A percentile compares a stretch with the other conserved stretches of the same genome.
Evolutionary conservation across 2,329 filamentous ascomycete genomes (phyloP).

Genomic region (Epichloe hybrida): DNA sequence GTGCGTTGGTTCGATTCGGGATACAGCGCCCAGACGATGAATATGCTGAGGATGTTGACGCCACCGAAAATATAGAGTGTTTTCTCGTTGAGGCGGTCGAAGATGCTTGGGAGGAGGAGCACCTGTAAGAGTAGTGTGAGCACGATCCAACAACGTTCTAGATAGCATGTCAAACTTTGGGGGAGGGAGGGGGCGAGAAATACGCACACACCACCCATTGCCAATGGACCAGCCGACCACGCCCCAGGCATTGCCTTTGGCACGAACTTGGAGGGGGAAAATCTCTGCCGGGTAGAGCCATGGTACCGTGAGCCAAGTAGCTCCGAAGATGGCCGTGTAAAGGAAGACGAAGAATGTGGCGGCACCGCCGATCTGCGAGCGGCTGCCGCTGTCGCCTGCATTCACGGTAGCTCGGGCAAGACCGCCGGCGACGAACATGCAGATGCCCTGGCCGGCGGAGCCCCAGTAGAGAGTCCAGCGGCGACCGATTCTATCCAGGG

Average conservation of each 20-base stretch:
- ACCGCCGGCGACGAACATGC: slow-evolving; percentile 54
- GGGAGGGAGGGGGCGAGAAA: slow-evolving; percentile 33
- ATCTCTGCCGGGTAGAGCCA: slow-evolving; percentile 52
- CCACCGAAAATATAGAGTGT: slow-evolving; percentile 63
- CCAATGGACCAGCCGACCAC: slow-evolving; percentile 47
- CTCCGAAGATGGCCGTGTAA: slow-evolving; percentile 28
- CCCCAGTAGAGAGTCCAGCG: slow-evolving; percentile 60
- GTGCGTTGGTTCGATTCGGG: slow-evolving; percentile 63
- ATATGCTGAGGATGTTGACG: slow-evolving; percentile 50
- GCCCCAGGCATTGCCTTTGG: slow-evolving; percentile 45
- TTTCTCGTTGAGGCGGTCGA: slow-evolving; percentile 51
- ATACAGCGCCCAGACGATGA: slow-evolving; percentile 60
- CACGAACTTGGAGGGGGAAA: slow-evolving; percentile 40
- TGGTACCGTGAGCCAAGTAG: slow-evolving; percentile 38
- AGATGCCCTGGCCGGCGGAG: slow-evolving; percentile 46
- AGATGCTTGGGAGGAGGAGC: slow-evolving; percentile 46
- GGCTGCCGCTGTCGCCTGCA: slow-evolving; percentile 27
- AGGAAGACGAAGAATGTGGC: slow-evolving; percentile 59
- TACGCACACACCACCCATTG: slow-evolving; percentile 47
- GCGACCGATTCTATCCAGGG: slow-evolving; percentile 53
- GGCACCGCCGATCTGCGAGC: slow-evolving; percentile 43
- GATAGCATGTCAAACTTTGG: neutral
- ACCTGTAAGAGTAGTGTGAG: slow-evolving; percentile 9
- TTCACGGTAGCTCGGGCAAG: slow-evolving; percentile 39
- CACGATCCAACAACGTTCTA: no score